These are phyloP conservation scores for Podila epicladia DNA, from an alignment of 192 early-diverging fungal species.

Conservation along the genomic window DNA sequence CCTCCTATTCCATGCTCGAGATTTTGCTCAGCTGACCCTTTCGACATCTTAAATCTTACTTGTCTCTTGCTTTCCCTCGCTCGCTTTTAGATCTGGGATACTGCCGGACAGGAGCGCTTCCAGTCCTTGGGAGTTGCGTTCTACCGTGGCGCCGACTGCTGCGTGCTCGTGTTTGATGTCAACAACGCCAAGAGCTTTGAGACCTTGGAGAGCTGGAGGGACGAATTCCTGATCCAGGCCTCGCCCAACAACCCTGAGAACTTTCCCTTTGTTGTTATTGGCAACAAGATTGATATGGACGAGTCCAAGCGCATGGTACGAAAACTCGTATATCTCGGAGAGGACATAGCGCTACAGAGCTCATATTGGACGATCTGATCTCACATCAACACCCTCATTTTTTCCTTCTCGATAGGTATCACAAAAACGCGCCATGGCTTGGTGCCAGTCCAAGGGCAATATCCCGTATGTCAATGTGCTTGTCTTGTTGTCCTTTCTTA, in stretches of 20 bases:
- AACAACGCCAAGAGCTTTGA: slow-evolving; percentile 96
- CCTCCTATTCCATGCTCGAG: not conserved
- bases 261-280: slow-evolving; percentile 99
- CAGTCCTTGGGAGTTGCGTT: slow-evolving; percentile 98
- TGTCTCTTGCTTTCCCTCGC: not conserved
- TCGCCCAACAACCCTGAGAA: slow-evolving; percentile 94
- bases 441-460: slow-evolving; percentile 95
- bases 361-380: not conserved
- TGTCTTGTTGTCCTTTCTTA: too few relatives aligned
- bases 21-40: too few relatives aligned
- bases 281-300: slow-evolving; percentile 99
- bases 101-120: slow-evolving; percentile 99
- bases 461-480: slow-evolving; percentile 67
- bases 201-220: slow-evolving; percentile 96
- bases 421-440: slow-evolving; percentile 93
- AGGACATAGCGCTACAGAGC: not conserved
- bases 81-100: slow-evolving; percentile 89
- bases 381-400: not conserved
- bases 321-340: not conserved
- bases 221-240: slow-evolving; percentile 98
- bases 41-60: not conserved
- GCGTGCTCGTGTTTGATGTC: slow-evolving; percentile 97
- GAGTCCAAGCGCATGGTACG: slow-evolving; percentile 88
- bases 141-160: slow-evolving; percentile 99
- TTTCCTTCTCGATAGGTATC: slow-evolving; percentile 72